Base-by-base conservation (phyloP, 768 basidiomycete species). In the Candolleomyces efflorescens region DNA sequence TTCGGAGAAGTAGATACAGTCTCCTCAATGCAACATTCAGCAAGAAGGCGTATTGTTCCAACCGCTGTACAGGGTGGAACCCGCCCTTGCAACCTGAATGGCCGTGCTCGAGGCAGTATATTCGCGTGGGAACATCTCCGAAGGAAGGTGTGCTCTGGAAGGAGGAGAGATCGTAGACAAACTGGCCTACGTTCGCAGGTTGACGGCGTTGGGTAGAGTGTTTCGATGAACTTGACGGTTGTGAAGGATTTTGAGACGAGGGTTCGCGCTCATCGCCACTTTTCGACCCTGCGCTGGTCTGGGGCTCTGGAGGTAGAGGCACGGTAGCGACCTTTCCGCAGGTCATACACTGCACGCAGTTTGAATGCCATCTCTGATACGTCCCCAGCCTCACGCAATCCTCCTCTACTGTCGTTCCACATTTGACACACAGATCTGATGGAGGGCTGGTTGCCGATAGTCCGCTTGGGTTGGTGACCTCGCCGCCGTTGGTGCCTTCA, bases 1-100 rank as follows among this genome's bases (percentile, higher is more conserved):
- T 90, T 78, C 90, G 91, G 66, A 92, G 74, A 38, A 91, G 80
- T 27, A 92, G 81, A 72, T 94, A 98, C 54, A 99, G 77, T 66
- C 96, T 82, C 63, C 95, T 80, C 55, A 99, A 78, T 18, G 96
- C 97, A 22, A 98, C 97, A 67, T 98, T 98, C 53, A 99, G 77
- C 56, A 99, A 74, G 78, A 95, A 99, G 2, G 97, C 92, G 70
- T 97, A 99, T 69, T 99, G 97, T 76, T 99, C 97, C 62, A 99
- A 74, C 56, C 96, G 80, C 59, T 95, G 93, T 15, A 97, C 97
- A 17, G 91, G 81, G 67, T 92, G 90, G 73, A 98, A 98, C 11
- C 95, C 94, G 22, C 73, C 67, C 56, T 83, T 77, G 65, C 88
- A 91, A 15, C 80, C 82, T 24, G 73, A 64, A 67, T 87, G 85